Evolutionary conservation across 495 filamentous ascomycete genomes (phyloP).

Genomic region (Penicillium crystallinum): DNA sequence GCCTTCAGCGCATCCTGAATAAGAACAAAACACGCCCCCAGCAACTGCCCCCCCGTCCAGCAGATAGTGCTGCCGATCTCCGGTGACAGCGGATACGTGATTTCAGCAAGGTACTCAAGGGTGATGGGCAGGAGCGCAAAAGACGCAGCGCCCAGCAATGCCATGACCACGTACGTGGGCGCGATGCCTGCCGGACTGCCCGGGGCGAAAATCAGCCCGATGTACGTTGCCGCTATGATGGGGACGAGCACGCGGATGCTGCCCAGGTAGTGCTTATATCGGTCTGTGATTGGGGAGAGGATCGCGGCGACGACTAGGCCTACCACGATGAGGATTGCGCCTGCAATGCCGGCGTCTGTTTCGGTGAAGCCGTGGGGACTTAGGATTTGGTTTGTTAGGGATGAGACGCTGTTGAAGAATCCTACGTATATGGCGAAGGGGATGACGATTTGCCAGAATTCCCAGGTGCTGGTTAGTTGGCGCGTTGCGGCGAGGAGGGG

Average conservation of each 20-base stretch:
- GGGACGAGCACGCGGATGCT: conserved; percentile 73
- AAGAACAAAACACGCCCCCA: conserved; percentile 80
- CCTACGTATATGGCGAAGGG: conserved; percentile 82
- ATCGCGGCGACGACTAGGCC: conserved; percentile 75
- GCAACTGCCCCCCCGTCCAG: conserved; percentile 68
- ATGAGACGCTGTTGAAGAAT: conserved; percentile 88
- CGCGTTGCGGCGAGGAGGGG: conserved; percentile 46
- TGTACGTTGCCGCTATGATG: conserved; percentile 64
- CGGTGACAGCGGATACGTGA: conserved; percentile 82
- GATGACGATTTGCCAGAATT: conserved; percentile 72
- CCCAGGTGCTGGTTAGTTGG: conserved; percentile 48
- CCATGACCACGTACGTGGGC: conserved; percentile 59
- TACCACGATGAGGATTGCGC: conserved; percentile 83
- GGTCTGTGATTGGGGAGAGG: conserved; percentile 74
- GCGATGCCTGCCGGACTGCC: conserved; percentile 59
- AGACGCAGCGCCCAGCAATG: conserved; percentile 68
- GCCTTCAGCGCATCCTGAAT: conserved; percentile 74
- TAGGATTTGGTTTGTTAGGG: conserved; percentile 86
- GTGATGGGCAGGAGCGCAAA: conserved; percentile 80
- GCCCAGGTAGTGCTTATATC: conserved; percentile 70
- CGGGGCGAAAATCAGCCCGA: conserved; percentile 79
- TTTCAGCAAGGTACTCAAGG: conserved; percentile 80
- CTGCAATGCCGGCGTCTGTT: conserved; percentile 81
- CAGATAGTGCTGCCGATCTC: conserved; percentile 77
- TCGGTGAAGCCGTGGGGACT: conserved; percentile 74